Percentiles rank a stretch among this genome's conserved stretches.
Evolutionary conservation across 805 yeast species (phyloP).

Genomic region (Candida broadrunensis): DNA sequence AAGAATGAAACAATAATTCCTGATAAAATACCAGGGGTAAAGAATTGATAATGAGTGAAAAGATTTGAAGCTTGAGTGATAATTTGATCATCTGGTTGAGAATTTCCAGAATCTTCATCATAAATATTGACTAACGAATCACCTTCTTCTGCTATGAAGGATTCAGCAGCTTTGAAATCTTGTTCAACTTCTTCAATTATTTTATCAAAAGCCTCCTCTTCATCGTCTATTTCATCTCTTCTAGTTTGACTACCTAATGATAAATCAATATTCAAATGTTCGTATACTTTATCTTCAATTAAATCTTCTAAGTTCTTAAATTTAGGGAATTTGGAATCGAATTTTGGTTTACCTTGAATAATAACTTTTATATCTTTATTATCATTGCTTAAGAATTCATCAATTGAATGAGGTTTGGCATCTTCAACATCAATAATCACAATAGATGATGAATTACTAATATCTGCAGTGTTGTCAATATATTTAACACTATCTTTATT

Average conservation of each 20-base stretch:
- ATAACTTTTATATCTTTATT: constrained; percentile 9
- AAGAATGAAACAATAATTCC: constrained; percentile 63
- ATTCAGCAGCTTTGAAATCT: constrained; percentile 32
- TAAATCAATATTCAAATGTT: constrained; percentile 16
- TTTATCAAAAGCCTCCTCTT: constrained; percentile 10
- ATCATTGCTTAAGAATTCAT: constrained; percentile 13
- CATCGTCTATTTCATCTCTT: constrained; percentile 2
- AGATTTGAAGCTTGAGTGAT: constrained; percentile 27
- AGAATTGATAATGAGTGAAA: constrained; percentile 65
- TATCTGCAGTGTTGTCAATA: constrained; percentile 1
- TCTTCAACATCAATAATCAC: constrained; percentile 24
- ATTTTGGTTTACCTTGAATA: constrained; percentile 30
- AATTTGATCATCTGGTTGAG: not conserved
- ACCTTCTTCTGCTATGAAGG: constrained; percentile 27
- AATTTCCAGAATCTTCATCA: constrained; percentile 9
- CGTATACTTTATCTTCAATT: constrained; percentile 17
- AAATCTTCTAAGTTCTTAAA: constrained; percentile 19
- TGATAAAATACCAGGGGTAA: constrained; percentile 81
- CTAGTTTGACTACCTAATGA: constrained; percentile 1
- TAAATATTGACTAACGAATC: constrained; percentile 20
- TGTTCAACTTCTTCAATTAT: constrained; percentile 20
- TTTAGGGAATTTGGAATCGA: constrained; percentile 16
- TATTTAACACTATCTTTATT: constrained; percentile 4
- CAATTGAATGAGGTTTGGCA: constrained; percentile 12
- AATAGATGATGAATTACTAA: constrained; percentile 8